Percentiles rank a stretch among this genome's conserved stretches.
Conservation (phyloP, 768 basidiomycete species). For the Rhizopogon roseolus region DNA sequence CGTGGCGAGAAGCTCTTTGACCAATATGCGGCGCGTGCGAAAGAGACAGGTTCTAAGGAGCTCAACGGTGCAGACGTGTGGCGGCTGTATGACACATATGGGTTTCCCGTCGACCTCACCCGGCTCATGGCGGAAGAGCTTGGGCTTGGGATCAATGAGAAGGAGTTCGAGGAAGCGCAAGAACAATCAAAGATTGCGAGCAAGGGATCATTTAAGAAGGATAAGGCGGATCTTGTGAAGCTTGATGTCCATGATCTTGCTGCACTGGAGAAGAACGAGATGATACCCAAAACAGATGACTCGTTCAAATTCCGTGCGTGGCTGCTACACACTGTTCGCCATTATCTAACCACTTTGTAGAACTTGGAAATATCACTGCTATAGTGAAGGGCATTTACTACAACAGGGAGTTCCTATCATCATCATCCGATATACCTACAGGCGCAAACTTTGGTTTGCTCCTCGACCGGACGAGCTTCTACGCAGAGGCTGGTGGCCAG, state of each 20-base stretch:
- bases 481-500: conserved; percentile 96
- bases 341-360: conserved; percentile 31
- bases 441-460: conserved; percentile 75
- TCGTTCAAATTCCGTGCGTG: conserved; percentile 82
- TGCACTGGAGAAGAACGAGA: conserved; percentile 68
- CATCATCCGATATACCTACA: conserved; percentile 64
- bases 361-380: conserved; percentile 70
- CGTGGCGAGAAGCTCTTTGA: conserved; percentile 96
- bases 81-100: conserved; percentile 96
- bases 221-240: conserved; percentile 64
- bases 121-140: conserved; percentile 96
- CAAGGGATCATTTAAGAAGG: conserved; percentile 77
- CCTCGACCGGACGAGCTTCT: conserved; percentile 92
- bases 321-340: not conserved
- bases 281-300: conserved; percentile 90
- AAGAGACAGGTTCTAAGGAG: conserved; percentile 53
- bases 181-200: conserved; percentile 87
- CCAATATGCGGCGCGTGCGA: conserved; percentile 70
- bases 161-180: conserved; percentile 87
- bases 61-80: conserved; percentile 93
- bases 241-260: conserved; percentile 96
- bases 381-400: conserved; percentile 82
- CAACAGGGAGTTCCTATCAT: conserved; percentile 65
- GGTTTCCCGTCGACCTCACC: conserved; percentile 96
- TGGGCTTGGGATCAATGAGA: conserved; percentile 76